phyloP scores from a whole-genome alignment of 257 asterid species.

The Ballota nigra region DNA sequence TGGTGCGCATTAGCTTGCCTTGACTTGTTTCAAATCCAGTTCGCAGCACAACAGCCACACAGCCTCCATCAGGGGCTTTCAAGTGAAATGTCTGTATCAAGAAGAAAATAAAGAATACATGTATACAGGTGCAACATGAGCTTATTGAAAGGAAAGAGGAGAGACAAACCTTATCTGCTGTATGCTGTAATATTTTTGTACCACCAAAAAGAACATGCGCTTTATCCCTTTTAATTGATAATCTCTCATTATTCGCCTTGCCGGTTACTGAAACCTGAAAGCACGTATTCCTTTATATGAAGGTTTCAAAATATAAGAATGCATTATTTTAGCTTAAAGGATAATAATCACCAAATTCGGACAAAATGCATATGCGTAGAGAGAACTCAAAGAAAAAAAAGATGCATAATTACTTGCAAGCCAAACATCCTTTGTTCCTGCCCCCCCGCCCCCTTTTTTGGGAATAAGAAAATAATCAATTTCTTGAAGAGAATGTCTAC shows the following conservation, averaged over 20 bases:
- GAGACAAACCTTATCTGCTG: conserved; percentile 80
- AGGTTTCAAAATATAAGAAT: conserved; percentile 18
- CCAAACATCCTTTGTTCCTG: neutral
- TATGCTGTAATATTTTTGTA: conserved; percentile 93
- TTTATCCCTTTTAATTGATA: conserved; percentile 83
- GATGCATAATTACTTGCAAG: neutral
- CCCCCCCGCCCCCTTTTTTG: too few species aligned
- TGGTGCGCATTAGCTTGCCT: conserved; percentile 98
- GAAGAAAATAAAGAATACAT: conserved; percentile 17
- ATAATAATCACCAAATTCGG: conserved; percentile 16
- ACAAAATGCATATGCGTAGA: conserved; percentile 6
- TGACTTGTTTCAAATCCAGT: conserved; percentile 99
- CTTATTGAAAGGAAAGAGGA: conserved; percentile 6
- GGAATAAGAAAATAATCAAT: neutral
- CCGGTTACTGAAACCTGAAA: conserved; percentile 80
- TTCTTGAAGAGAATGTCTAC: neutral
- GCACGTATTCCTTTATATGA: conserved; percentile 17
- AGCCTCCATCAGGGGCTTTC: conserved; percentile 98
- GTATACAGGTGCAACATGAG: neutral
- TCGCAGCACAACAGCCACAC: conserved; percentile 93
- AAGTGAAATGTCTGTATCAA: conserved; percentile 66
- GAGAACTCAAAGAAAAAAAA: neutral
- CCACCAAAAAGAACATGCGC: conserved; percentile 97
- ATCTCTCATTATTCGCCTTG: conserved; percentile 72
- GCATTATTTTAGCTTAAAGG: neutral